Conservation (phyloP, 495 filamentous ascomycete genomes). For the Hypoxylon perforatum region DNA sequence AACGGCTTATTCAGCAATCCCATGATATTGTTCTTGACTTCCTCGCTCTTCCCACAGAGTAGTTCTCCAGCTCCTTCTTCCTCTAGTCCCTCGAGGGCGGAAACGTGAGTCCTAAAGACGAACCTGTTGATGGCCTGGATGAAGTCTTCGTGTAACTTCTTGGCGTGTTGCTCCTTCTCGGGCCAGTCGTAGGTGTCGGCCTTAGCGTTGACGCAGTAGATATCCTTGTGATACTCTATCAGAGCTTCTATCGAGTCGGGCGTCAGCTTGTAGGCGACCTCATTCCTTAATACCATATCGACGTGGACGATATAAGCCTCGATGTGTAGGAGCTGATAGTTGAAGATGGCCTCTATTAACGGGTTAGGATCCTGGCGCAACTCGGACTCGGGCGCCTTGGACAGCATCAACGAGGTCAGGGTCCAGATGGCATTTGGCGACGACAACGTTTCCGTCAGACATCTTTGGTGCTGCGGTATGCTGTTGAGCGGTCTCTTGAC, state of each 20-base stretch:
- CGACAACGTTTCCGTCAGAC: conserved; percentile 95
- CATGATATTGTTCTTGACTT: conserved; percentile 90
- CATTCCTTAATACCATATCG: conserved; percentile 97
- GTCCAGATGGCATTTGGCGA: conserved; percentile 95
- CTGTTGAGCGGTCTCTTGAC: conserved; percentile 98
- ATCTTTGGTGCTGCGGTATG: conserved; percentile 94
- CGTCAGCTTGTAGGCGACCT: conserved; percentile 99
- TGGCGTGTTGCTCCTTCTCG: conserved; percentile 94
- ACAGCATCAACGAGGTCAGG: conserved; percentile 90
- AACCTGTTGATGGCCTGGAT: conserved; percentile 97
- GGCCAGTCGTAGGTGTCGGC: conserved; percentile 95
- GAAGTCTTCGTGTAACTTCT: conserved; percentile 98
- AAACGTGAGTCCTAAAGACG: conserved; percentile 89
- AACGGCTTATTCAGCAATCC: conserved; percentile 87
- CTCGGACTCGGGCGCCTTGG: conserved; percentile 90
- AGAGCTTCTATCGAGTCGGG: conserved; percentile 94
- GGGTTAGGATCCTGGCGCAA: conserved; percentile 87
- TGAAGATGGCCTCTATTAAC: conserved; percentile 89
- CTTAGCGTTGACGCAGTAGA: conserved; percentile 91
- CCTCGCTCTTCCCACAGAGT: conserved; percentile 89
- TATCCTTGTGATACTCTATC: conserved; percentile 96
- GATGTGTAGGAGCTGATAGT: conserved; percentile 93
- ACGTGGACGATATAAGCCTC: conserved; percentile 99
- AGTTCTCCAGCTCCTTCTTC: conserved; percentile 97
- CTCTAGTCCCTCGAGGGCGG: conserved; percentile 93